Percentiles rank a stretch among this genome's conserved stretches.
These are phyloP conservation scores for Cyclanthera cordifolia DNA, from an alignment of 306 rosid species.

Conservation along the genomic window DNA sequence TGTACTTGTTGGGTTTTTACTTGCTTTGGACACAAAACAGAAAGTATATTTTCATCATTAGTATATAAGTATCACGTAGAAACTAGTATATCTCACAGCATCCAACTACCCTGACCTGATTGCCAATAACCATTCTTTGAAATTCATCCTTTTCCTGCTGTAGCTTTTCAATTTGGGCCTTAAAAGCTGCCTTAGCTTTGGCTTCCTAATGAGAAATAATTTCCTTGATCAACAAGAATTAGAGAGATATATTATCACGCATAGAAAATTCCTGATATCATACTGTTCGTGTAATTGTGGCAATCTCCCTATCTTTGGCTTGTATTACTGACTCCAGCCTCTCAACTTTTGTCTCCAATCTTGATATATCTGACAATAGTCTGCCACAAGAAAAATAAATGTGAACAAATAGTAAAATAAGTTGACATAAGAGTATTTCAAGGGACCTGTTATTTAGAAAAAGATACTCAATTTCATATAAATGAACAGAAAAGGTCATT, in stretches of 20 bases:
- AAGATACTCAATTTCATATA: neutral
- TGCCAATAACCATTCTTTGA: slow-evolving; percentile 97
- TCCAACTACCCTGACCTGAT: slow-evolving; percentile 57
- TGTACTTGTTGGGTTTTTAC: slow-evolving; percentile 93
- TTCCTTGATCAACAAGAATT: slow-evolving; percentile 9
- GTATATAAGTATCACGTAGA: slow-evolving; percentile 16
- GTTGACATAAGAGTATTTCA: neutral
- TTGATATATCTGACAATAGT: slow-evolving; percentile 69
- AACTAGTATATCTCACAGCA: slow-evolving; percentile 13
- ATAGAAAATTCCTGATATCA: slow-evolving; percentile 11
- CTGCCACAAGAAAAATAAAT: slow-evolving; percentile 18
- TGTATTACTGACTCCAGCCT: slow-evolving; percentile 80
- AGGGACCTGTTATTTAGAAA: neutral
- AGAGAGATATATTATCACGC: slow-evolving; percentile 5
- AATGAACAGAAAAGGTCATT: neutral
- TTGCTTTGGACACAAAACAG: slow-evolving; percentile 52
- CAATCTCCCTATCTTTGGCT: slow-evolving; percentile 90
- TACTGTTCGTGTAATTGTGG: slow-evolving; percentile 85
- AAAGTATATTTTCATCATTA: slow-evolving; percentile 20
- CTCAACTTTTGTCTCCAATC: slow-evolving; percentile 93
- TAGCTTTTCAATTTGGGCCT: slow-evolving; percentile 89
- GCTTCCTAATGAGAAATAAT: slow-evolving; percentile 55
- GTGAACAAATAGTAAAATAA: neutral
- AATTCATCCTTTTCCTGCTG: slow-evolving; percentile 94
- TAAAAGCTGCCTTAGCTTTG: slow-evolving; percentile 69